These are phyloP conservation scores for Tillandsia leiboldiana DNA, from an alignment of 176 grass and related monocot species.

Conservation along the genomic window DNA sequence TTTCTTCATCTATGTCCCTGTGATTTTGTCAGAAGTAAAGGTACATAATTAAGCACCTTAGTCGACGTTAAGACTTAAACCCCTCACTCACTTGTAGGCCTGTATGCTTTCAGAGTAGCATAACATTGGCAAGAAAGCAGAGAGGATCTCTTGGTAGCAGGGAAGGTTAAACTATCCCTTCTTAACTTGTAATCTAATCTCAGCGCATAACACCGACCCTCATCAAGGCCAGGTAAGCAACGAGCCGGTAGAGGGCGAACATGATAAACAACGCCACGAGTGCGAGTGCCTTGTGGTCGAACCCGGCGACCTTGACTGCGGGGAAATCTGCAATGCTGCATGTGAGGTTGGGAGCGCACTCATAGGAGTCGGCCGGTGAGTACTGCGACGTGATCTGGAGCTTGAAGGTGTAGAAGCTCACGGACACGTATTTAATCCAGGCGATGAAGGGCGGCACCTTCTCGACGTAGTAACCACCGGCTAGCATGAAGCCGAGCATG, in stretches of 20 bases:
- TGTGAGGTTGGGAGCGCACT: conserved; percentile 17
- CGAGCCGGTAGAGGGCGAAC: conserved; percentile 21
- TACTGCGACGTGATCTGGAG: conserved; percentile 26
- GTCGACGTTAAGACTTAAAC: too few species aligned
- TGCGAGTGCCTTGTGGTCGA: conserved; percentile 2
- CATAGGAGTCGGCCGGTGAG: conserved; percentile 13
- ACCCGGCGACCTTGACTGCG: conserved; percentile 15
- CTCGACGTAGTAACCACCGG: conserved; percentile 31
- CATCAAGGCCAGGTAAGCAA: conserved; percentile 34
- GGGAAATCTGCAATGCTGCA: conserved; percentile 30
- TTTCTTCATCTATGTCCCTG: too few species aligned
- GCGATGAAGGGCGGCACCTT: conserved; percentile 23
- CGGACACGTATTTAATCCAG: conserved; percentile 36
- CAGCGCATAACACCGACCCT: conserved; percentile 20
- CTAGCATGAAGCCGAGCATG: conserved; percentile 26
- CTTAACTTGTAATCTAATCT: background rate
- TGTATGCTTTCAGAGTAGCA: too few species aligned
- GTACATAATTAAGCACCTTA: too few species aligned
- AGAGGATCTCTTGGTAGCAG: too few species aligned
- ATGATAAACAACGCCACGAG: conserved; percentile 16
- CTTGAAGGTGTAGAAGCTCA: conserved; percentile 37
- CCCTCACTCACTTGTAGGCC: too few species aligned
- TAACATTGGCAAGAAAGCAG: too few species aligned
- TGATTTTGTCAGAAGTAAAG: too few species aligned
- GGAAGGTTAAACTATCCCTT: too few species aligned